Evolutionary conservation across 2,329 filamentous ascomycete species (phyloP), one percentile per base, ranked within the genome.

Genomic region (Rhynchosporium agropyri): DNA sequence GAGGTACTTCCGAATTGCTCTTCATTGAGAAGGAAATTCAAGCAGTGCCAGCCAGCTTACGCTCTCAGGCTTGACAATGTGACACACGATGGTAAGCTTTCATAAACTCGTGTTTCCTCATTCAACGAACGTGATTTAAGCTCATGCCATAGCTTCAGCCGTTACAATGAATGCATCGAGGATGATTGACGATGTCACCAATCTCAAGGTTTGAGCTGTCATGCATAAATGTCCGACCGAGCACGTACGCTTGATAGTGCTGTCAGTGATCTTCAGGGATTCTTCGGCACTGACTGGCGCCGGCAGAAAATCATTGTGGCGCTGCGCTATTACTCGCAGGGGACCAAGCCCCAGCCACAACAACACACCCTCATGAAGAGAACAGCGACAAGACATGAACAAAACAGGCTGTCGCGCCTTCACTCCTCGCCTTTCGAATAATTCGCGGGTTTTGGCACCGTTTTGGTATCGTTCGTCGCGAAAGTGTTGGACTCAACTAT

Each of bases 301-400:
- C 54, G 54, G 51, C 51, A 54, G 40, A 12, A 57, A 40, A 57
- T 57, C 54, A 33, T 57, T 46, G 54, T 45, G 54, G 54, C 54
- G 43, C 43, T 28, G 43, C 10, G 9, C 6, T 5, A 5, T 5
- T 26, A 20, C 3, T 3, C n/a, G 40, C 54, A 33, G 43, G 51
- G 36, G n/a, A 33, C 51, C 33, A 40, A 40, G 51, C 33, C 50
- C 40, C 38, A 42, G 33, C 33, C 20, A 53, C 26, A 38, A 12
- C 36, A 13, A n/a, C 53, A 15, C 28, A 42, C 26, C 36, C 5
- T 38, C 15, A 26, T n/a, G 20, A 20, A 31, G 36, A 56, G 28
- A n/a, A 51, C 28, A 33, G 13, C 29, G 38, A 45, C 28, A 57
- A 36, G 20, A 36, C 2, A 36, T 46, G 54, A 57, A 26, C 54